phyloP scores from a whole-genome alignment of 768 basidiomycete species.

The Xanthoconium purpureum region DNA sequence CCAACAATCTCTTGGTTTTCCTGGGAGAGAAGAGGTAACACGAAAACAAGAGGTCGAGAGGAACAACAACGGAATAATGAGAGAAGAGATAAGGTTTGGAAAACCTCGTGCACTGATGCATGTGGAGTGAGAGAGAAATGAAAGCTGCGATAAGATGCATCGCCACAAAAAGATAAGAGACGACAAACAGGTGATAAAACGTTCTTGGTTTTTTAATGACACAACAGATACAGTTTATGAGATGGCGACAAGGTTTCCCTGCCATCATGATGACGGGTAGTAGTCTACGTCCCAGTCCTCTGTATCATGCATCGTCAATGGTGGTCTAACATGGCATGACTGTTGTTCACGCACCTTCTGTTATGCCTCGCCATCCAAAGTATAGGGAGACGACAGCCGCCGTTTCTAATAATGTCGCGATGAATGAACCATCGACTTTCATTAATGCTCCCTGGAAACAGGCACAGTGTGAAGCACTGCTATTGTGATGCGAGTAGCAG shows the following conservation, averaged over 20 bases:
- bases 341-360: slow-evolving; percentile 61
- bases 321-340: neutral
- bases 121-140: neutral
- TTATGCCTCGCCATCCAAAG: slow-evolving; percentile 84
- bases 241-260: neutral
- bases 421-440: slow-evolving; percentile 83
- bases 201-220: slow-evolving; percentile 10
- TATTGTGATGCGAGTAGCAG: neutral
- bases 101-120: neutral
- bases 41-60: neutral
- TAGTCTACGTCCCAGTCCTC: slow-evolving; percentile 55
- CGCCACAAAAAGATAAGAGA: slow-evolving; percentile 5
- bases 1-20: neutral
- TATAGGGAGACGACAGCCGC: slow-evolving; percentile 65
- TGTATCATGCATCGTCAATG: slow-evolving; percentile 16
- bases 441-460: slow-evolving; percentile 51
- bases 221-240: slow-evolving; percentile 13
- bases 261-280: slow-evolving; percentile 39
- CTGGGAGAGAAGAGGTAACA: slow-evolving; percentile 2
- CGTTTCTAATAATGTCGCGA: slow-evolving; percentile 83
- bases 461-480: slow-evolving; percentile 10
- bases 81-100: slow-evolving; percentile 1
- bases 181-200: neutral
- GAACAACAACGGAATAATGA: neutral
- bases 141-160: slow-evolving; percentile 3